These are phyloP conservation scores for Parsonsia alboflavescens DNA, from an alignment of 257 asterid genomes.

Conservation along the genomic window DNA sequence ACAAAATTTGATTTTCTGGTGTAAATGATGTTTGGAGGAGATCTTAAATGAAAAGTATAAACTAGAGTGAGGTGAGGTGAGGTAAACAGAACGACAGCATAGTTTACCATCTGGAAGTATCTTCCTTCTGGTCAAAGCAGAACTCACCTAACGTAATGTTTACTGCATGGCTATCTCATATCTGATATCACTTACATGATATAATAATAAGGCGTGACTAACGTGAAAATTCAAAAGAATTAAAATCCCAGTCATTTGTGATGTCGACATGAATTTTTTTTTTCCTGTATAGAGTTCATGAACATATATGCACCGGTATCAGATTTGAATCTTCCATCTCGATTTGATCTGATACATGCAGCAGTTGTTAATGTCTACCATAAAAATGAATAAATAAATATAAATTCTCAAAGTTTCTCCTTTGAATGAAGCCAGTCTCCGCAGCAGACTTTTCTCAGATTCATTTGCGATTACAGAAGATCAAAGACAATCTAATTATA, in stretches of 20 bases:
- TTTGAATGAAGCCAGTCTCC: too few species aligned
- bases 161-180: neutral
- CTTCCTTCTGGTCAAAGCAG: neutral
- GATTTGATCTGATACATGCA: neutral
- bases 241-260: neutral
- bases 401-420: neutral
- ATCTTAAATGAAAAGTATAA: too few species aligned
- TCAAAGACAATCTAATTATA: neutral
- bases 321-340: slow-evolving; percentile 18
- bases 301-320: neutral
- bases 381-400: too few species aligned
- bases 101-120: too few species aligned
- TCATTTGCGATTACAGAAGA: neutral
- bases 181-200: neutral
- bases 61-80: too few species aligned
- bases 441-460: neutral
- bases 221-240: neutral
- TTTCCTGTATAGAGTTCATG: neutral
- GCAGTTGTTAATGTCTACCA: neutral
- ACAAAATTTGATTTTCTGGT: too few species aligned
- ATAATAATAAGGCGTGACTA: neutral
- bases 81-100: too few species aligned
- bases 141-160: neutral
- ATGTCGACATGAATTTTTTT: neutral
- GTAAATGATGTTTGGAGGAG: too few species aligned